Conservation (phyloP, 345 rosid genomes). For the Atalantia buxifolia region DNA sequence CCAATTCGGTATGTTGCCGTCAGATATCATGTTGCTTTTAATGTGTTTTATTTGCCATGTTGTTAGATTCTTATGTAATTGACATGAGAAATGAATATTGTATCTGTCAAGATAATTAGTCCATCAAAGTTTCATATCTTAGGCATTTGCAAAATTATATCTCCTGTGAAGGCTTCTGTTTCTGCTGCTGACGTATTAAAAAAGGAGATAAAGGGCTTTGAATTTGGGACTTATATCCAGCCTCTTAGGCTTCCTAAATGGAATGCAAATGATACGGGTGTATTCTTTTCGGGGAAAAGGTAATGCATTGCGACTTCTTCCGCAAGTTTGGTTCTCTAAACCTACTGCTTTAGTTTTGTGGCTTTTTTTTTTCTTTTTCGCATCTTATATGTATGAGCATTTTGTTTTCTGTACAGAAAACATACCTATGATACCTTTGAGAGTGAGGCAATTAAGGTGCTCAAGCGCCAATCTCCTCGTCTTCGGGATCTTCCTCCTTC, state of each 20-base stretch:
- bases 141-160: constrained; percentile 71
- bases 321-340: too few relatives aligned
- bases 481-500: constrained; percentile 37
- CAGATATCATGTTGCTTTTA: not conserved
- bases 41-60: not conserved
- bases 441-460: constrained; percentile 51
- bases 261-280: constrained; percentile 47
- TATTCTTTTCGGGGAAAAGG: constrained; percentile 50
- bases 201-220: constrained; percentile 47
- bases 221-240: constrained; percentile 54
- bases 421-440: constrained; percentile 48
- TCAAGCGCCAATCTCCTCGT: constrained; percentile 40
- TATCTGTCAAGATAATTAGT: too few relatives aligned
- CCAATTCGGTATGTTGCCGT: constrained; percentile 34
- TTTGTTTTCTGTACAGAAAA: constrained; percentile 34
- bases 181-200: constrained; percentile 56
- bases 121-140: not conserved
- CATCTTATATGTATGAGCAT: not conserved
- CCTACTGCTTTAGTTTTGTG: not conserved
- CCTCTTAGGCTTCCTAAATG: constrained; percentile 61
- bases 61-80: too few relatives aligned
- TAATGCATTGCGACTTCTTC: constrained; percentile 7
- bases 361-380: not conserved
- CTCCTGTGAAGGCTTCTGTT: constrained; percentile 51
- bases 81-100: too few relatives aligned